Evolutionary conservation across 2,329 filamentous ascomycete genomes (phyloP), one percentile per base, ranked within the genome.

Genomic region (Penicillium hordei): DNA sequence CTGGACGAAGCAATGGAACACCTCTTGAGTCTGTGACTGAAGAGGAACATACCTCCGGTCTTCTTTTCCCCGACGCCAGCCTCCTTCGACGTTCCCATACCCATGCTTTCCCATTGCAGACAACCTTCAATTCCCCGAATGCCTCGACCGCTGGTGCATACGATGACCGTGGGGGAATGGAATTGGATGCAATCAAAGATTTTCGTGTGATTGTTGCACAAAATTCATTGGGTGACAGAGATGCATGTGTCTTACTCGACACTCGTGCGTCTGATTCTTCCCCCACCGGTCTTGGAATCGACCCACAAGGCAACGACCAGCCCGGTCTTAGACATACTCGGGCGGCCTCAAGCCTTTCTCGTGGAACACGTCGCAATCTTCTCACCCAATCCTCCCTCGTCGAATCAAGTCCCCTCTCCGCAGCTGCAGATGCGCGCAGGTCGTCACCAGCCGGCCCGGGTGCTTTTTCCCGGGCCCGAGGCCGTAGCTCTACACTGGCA

Each of bases 11-110:
- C 36, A 55, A 67, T 58, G 61, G 71, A 17, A 67, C 71, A 25
- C 72, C 74, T 31, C 73, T 79, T 21, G 78, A 81, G 62, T 81
- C 78, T 25, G 76, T 79, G 25, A 80, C 77, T 1, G 78, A 81
- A 60, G 78, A 81, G 62, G 77, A 79, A 60, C 78, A 81, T 61
- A 81, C 78, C 5, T 78, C 78, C 45, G 75, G 76, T 39, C 72
- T 81, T 45, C 68, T 81, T 52, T 81, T 79, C 60, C 79, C 78
- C 34, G 77, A 79, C 66, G 72, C 73, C 40, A 78, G 70, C 57
- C 68, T 75, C 15, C 75, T 76, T 54, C 73, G 75, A 55, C 74
- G 70, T 36, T 77, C 76, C 43, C 71, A 74, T 63, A 72, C 68
- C 48, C 72, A 75, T 62, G 72, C 72, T n/a, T 76, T 73, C 59